Evolutionary conservation across 1,284 basidiomycete species (phyloP).

Genomic region (Rhodotorula sp.): DNA sequence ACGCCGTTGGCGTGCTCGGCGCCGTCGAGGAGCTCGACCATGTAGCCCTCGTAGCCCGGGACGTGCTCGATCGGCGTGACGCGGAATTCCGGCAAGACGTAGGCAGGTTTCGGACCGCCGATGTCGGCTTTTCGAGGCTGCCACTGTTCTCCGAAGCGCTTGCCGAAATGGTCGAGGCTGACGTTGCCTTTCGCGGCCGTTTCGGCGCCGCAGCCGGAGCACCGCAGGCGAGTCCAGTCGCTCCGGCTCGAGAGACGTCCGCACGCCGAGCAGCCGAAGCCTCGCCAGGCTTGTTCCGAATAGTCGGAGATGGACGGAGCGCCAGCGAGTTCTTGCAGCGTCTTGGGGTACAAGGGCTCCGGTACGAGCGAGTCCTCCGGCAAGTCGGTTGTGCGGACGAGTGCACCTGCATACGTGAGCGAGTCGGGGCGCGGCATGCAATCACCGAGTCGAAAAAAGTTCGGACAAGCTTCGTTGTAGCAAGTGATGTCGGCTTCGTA

Average conservation of each 20-base stretch:
- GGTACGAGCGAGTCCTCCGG: conserved; percentile 13
- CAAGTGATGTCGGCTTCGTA: conserved; percentile 21
- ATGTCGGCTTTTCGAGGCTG: not conserved
- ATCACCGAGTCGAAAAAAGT: conserved; percentile 31
- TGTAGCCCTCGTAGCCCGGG: conserved; percentile 11
- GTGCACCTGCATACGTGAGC: conserved; percentile 10
- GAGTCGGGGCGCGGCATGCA: not conserved
- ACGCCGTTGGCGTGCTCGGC: not conserved
- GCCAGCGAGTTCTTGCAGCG: conserved; percentile 15
- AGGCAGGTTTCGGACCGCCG: too few species aligned
- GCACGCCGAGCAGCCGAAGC: conserved; percentile 26
- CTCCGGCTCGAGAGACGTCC: conserved; percentile 28
- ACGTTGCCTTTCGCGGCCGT: conserved; percentile 1
- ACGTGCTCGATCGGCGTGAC: not conserved
- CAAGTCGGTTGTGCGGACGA: conserved; percentile 1
- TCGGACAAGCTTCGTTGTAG: conserved; percentile 29
- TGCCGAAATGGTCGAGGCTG: not conserved
- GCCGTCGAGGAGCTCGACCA: conserved; percentile 8
- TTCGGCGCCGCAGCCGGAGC: conserved; percentile 22
- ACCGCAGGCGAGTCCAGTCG: conserved; percentile 27
- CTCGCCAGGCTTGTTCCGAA: conserved; percentile 26
- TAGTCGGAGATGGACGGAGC: conserved; percentile 9
- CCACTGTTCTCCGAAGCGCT: not conserved
- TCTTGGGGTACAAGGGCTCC: conserved; percentile 11
- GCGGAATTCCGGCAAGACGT: not conserved